phyloP scores from a whole-genome alignment of 2,329 filamentous ascomycete species.

The Penicillium oxalicum region DNA sequence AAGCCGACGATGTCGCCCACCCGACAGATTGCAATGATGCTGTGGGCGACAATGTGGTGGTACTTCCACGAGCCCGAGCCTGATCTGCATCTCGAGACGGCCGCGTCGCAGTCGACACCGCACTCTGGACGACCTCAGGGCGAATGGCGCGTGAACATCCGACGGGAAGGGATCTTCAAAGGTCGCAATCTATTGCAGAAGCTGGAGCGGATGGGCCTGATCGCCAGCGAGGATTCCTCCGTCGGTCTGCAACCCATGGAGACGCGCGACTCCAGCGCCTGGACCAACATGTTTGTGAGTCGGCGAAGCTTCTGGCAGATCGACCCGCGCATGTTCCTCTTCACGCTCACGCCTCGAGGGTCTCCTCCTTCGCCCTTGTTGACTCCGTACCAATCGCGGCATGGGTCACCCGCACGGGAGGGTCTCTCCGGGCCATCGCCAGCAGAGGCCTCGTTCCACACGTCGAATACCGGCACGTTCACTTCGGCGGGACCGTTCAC shows the following conservation, averaged over 20 bases:
- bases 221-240: conserved; percentile 67
- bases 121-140: conserved; percentile 66
- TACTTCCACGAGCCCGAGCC: conserved; percentile 89
- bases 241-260: conserved; percentile 59
- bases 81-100: conserved; percentile 55
- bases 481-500: conserved; percentile 61
- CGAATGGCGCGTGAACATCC: conserved; percentile 82
- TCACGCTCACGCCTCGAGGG: conserved; percentile 63
- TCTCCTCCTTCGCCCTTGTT: conserved; percentile 45
- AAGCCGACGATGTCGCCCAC: conserved; percentile 75
- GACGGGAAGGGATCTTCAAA: conserved; percentile 79
- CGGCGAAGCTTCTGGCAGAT: conserved; percentile 86
- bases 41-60: conserved; percentile 93
- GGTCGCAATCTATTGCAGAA: conserved; percentile 79
- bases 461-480: conserved; percentile 26
- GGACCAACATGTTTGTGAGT: conserved; percentile 76
- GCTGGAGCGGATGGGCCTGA: conserved; percentile 86
- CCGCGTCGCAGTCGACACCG: conserved; percentile 60
- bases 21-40: conserved; percentile 89
- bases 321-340: conserved; percentile 79
- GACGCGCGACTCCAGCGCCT: conserved; percentile 59
- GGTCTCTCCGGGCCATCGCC: conserved; percentile 15
- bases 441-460: conserved; percentile 30
- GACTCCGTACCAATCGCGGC: conserved; percentile 48
- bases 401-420: conserved; percentile 45